Evolutionary conservation across 139 green algal genomes (phyloP), one percentile per base, ranked within the genome.

Genomic region (Picochlorum sp.): DNA sequence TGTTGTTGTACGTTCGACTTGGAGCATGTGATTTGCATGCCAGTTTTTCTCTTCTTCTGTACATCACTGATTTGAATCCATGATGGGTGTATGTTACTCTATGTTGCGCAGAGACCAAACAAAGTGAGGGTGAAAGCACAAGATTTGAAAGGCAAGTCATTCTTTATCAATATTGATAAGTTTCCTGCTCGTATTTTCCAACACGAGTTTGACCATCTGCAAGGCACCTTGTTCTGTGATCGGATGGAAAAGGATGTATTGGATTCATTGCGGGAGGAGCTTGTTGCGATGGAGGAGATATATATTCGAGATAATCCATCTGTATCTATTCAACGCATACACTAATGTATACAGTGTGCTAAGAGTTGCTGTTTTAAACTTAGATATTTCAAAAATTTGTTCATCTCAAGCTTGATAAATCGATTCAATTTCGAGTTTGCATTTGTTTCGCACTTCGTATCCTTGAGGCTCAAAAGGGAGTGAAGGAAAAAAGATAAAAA

Each of bases 191-290:
- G 93, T 16, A 91, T 99, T 28, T 99, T 99, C 69, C 91, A 97
- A 70, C 93, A 99, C 67, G 93, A 98, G 69, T 98, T 87, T 47
- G 93, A 98, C 73, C 92, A 98, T 63, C 65, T 97, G 30, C 80
- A 98, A 79, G 84, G 86, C 20, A 59, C 71, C 3, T 70, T 96
- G 25, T 94, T 90, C 61, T 80, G 80, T 57, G 88, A 96, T 71
- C 63, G 88, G 20, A 89, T 96, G 80, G 64, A 66, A 28, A 40
- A 70, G 4, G 39, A 66, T 3, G 76, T 77, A 33, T 50, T 92
- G 20, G 64, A 76, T 7, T 57, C 49, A 4, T 57, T 86, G n/a
- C 59, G 68, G 31, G 28, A 58, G 2, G n/a, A 79, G 47, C 62
- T 94, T 29, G 54, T 80, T 3, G 50, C 33, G 6, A 50, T 90